phyloP scores from a whole-genome alignment of 1,284 basidiomycete species.

The Ustilago lituana region DNA sequence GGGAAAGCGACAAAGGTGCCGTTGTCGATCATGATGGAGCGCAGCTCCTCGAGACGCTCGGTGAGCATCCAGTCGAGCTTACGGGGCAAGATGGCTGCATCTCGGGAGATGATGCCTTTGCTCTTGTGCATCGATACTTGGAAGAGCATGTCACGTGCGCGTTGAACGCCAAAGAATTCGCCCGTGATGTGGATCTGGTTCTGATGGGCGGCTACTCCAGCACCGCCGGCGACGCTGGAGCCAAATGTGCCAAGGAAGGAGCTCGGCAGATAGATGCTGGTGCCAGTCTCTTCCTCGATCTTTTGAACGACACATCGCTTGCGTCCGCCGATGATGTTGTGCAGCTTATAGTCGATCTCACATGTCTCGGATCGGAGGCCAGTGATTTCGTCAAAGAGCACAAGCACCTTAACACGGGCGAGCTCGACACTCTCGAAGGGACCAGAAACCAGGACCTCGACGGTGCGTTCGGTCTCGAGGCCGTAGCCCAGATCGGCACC shows the following conservation, averaged over 20 bases:
- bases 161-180: constrained; percentile 94
- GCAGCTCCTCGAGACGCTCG: constrained; percentile 88
- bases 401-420: constrained; percentile 86
- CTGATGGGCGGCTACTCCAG: constrained; percentile 69
- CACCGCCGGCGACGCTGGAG: constrained; percentile 61
- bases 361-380: constrained; percentile 83
- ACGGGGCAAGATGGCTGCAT: constrained; percentile 91
- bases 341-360: constrained; percentile 95
- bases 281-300: constrained; percentile 96
- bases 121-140: constrained; percentile 88
- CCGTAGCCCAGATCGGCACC: constrained; percentile 70
- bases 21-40: constrained; percentile 92
- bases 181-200: constrained; percentile 96
- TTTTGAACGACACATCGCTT: constrained; percentile 87
- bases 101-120: constrained; percentile 88
- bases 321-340: constrained; percentile 88
- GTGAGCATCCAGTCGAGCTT: constrained; percentile 98
- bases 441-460: constrained; percentile 90
- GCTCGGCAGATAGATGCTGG: constrained; percentile 94
- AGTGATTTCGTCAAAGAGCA: constrained; percentile 83
- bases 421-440: constrained; percentile 86
- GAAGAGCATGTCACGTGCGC: constrained; percentile 92
- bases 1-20: constrained; percentile 95
- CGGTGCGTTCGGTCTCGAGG: constrained; percentile 89
- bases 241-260: constrained; percentile 83